Conservation (phyloP, 805 yeast genomes). For the Yarrowia yakushimensis region DNA sequence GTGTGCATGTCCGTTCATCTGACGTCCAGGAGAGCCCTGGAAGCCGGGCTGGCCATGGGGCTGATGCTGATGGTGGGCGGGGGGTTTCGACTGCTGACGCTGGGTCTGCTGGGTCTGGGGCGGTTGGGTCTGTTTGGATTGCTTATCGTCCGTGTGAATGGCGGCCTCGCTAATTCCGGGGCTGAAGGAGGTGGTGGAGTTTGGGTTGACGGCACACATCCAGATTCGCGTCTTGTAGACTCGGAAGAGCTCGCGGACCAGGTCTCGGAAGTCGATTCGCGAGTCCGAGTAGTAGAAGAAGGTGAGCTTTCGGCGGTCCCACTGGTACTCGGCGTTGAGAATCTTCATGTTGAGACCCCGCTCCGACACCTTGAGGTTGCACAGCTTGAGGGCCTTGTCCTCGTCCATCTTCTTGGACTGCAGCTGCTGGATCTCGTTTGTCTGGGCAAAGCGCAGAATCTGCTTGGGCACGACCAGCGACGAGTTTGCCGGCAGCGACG, state of each 20-base stretch:
- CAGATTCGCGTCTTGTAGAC: constrained; percentile 78
- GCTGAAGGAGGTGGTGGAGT: constrained; percentile 17
- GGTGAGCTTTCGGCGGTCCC: constrained; percentile 77
- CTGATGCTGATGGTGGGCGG: not conserved
- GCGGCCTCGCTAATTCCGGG: constrained; percentile 24
- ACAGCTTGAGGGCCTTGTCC: constrained; percentile 60
- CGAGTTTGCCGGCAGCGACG: constrained; percentile 38
- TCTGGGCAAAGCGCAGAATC: constrained; percentile 58
- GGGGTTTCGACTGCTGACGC: not conserved
- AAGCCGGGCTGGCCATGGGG: not conserved
- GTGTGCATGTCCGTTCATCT: constrained; percentile 2
- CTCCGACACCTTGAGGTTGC: constrained; percentile 55
- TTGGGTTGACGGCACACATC: constrained; percentile 68
- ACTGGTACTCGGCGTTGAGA: constrained; percentile 79
- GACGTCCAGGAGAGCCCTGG: constrained; percentile 13
- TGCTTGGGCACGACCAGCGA: constrained; percentile 66
- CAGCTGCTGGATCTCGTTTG: constrained; percentile 58
- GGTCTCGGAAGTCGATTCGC: constrained; percentile 73
- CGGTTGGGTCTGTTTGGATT: not conserved
- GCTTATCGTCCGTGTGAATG: constrained; percentile 20
- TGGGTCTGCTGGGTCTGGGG: not conserved
- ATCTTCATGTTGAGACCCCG: constrained; percentile 54
- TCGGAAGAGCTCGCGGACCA: constrained; percentile 70
- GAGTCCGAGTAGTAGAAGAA: constrained; percentile 64
- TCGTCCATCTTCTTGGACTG: constrained; percentile 62